A percentile compares a stretch with the other conserved stretches of the same genome.
These are phyloP conservation scores for Teratosphaeria viscida DNA, from an alignment of 2,329 filamentous ascomycete genomes.

Conservation along the genomic window DNA sequence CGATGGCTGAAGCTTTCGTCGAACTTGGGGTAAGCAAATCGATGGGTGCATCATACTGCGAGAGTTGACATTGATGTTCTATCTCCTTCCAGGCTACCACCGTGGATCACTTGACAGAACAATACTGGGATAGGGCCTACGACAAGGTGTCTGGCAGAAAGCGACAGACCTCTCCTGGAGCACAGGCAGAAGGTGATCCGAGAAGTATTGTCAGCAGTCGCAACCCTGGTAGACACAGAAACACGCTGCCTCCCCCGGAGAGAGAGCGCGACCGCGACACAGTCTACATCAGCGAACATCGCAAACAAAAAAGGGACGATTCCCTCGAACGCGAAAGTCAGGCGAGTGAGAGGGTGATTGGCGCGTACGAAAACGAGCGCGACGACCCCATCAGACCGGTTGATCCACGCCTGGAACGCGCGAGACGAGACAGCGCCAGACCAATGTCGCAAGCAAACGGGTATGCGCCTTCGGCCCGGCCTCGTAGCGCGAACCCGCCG, in stretches of 20 bases:
- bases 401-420: slow-evolving; percentile 12
- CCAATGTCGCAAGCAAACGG: slow-evolving; percentile 15
- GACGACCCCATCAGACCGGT: slow-evolving; percentile 21
- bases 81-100: slow-evolving; percentile 2
- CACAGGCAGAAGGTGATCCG: not conserved
- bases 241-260: slow-evolving; percentile 6
- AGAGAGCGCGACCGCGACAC: slow-evolving; percentile 1
- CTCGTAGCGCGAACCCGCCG: slow-evolving; percentile 19
- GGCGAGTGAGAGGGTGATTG: slow-evolving; percentile 14
- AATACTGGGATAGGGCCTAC: slow-evolving; percentile 19
- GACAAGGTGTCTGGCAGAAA: slow-evolving; percentile 7
- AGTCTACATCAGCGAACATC: slow-evolving; percentile 1
- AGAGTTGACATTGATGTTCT: no score
- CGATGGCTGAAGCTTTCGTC: slow-evolving; percentile 14
- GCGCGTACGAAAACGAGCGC: slow-evolving; percentile 20
- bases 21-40: slow-evolving; percentile 13
- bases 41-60: no score
- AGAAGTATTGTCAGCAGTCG: not conserved
- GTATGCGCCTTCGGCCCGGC: slow-evolving; percentile 13
- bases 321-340: slow-evolving; percentile 15
- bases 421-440: slow-evolving; percentile 13
- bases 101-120: slow-evolving; percentile 14
- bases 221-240: not conserved
- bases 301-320: not conserved
- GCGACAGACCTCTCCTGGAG: not conserved